Base-by-base conservation (phyloP, 345 rosid species). In the Reutealis trisperma region DNA sequence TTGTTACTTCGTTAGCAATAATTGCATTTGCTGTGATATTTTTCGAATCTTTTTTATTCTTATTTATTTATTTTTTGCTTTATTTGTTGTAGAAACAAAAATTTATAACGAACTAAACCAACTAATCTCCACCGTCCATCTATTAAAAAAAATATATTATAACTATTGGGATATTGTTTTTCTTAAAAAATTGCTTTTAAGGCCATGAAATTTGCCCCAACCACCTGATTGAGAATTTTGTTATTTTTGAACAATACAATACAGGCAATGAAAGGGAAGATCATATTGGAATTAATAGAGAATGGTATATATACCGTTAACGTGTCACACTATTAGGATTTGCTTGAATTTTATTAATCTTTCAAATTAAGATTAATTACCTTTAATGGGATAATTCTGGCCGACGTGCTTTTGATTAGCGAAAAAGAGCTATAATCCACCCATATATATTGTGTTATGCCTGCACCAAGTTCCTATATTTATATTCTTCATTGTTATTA, bases 111-210 rank as follows among this genome's bases (percentile, higher is more conserved):
- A 30, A 62, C 67, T 71, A 27, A 9, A 55, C 74, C 63, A 71
- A 71, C 74, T 21, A 74, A 75, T 72, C 76, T 63, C 61, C 65
- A 78, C 77, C 78, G 30, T 78, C 78, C 72, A 65, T 54, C 73
- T 25, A 18, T 63, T 27, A 19, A 63, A 10, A 21, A 19, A 37
- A 37, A 37, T 0, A 37, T 0, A 42, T 14, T 19, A 37, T 41
- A 27, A 16, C 67, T 9, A 63, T 5, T 59, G 21, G 13, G 41
- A 37, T 57, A 60, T 34, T 44, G 11, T 41, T 37, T 8, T 7
- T 3, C 11, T 14, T 7, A 65, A 68, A 45, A 13, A 49, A 45
- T 5, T 68, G 72, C 13, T 37, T 2, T 30, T 24, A 9, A 8
- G 52, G 32, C 54, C 25, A 6, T 21, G 58, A 41, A 71, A 41